A percentile compares a stretch with the other conserved stretches of the same genome.
phyloP scores from a whole-genome alignment of 371 early-diverging fungal species.

The Mucor plumbeus region DNA sequence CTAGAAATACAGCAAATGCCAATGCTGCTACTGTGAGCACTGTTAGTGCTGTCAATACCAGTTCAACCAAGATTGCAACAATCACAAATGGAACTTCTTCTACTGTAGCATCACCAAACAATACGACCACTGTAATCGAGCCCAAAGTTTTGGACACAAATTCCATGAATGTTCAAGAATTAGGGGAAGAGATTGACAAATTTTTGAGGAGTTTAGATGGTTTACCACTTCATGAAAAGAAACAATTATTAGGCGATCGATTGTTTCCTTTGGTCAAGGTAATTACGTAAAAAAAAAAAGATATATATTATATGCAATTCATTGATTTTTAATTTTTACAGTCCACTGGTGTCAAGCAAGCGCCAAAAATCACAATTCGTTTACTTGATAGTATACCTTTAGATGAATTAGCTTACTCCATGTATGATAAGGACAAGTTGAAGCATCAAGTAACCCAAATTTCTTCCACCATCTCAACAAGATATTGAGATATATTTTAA shows the following conservation, averaged over 20 bases:
- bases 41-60: too few species aligned
- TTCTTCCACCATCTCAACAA: slow-evolving; percentile 1
- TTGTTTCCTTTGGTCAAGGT: slow-evolving; percentile 52
- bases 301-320: neutral
- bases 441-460: slow-evolving; percentile 20
- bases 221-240: slow-evolving; percentile 35
- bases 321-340: slow-evolving; percentile 11
- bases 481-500: neutral
- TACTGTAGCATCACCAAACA: neutral
- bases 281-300: slow-evolving; percentile 7
- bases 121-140: neutral
- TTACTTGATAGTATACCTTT: slow-evolving; percentile 54
- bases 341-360: slow-evolving; percentile 43
- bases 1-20: neutral
- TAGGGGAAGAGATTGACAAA: slow-evolving; percentile 31
- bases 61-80: neutral
- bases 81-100: neutral
- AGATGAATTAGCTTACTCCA: slow-evolving; percentile 50
- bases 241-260: slow-evolving; percentile 47
- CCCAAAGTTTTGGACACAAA: neutral
- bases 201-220: slow-evolving; percentile 38
- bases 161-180: slow-evolving; percentile 9
- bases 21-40: neutral
- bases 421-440: slow-evolving; percentile 44
- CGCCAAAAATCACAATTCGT: slow-evolving; percentile 53